Evolutionary conservation across 805 yeast genomes (phyloP).

Genomic region (Ogataea philodendri): DNA sequence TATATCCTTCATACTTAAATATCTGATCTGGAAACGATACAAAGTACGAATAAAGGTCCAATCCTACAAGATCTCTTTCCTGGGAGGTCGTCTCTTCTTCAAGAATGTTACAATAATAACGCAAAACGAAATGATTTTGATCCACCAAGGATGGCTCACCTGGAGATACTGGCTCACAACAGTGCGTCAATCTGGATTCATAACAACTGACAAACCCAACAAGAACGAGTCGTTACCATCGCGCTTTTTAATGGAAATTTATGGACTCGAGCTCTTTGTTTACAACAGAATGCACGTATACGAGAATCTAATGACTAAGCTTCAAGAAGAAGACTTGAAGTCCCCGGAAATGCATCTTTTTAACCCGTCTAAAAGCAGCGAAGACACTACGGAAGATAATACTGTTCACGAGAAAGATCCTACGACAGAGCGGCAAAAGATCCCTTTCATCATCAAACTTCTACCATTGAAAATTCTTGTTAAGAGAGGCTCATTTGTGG

Average conservation of each 20-base stretch:
- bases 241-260: slow-evolving; percentile 54
- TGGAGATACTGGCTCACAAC: slow-evolving; percentile 87
- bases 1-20: slow-evolving; percentile 49
- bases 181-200: slow-evolving; percentile 40
- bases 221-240: slow-evolving; percentile 53
- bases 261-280: slow-evolving; percentile 80
- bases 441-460: slow-evolving; percentile 29
- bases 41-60: slow-evolving; percentile 64
- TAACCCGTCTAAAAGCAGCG: slow-evolving; percentile 6
- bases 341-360: slow-evolving; percentile 9
- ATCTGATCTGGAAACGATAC: slow-evolving; percentile 62
- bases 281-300: slow-evolving; percentile 81
- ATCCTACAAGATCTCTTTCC: slow-evolving; percentile 68
- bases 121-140: slow-evolving; percentile 67
- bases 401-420: slow-evolving; percentile 10
- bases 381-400: slow-evolving; percentile 10
- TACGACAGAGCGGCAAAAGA: not conserved
- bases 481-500: slow-evolving; percentile 65
- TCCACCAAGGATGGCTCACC: slow-evolving; percentile 70
- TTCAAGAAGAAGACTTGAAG: slow-evolving; percentile 7
- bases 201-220: slow-evolving; percentile 20
- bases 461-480: slow-evolving; percentile 65
- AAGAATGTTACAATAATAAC: slow-evolving; percentile 73
- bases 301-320: slow-evolving; percentile 51
- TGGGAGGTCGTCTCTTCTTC: slow-evolving; percentile 81